Evolutionary conservation across 352 stramenopile genomes (phyloP).

Genomic region (Phytophthora ohioensis): DNA sequence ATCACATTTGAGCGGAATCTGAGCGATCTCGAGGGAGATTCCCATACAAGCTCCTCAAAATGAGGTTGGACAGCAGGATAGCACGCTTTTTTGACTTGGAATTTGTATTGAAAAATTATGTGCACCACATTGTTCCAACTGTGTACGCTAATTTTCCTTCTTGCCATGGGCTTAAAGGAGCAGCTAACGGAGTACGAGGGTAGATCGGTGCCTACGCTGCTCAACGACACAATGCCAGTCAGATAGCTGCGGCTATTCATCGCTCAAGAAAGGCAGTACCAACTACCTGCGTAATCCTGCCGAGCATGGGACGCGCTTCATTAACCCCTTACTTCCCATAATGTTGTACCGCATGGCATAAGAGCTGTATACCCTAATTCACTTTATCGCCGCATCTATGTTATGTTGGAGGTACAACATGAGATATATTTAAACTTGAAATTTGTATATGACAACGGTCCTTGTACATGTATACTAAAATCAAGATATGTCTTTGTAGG

Average conservation of each 20-base stretch:
- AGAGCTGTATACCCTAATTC: neutral
- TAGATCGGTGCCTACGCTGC: neutral
- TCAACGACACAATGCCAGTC: neutral
- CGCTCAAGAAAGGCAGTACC: neutral
- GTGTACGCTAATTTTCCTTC: neutral
- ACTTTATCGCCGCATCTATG: too few relatives aligned
- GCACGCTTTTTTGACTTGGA: neutral
- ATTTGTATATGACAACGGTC: conserved; percentile 4
- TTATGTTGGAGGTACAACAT: too few relatives aligned
- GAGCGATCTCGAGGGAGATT: neutral
- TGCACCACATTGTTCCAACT: neutral
- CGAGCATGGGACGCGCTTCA: neutral
- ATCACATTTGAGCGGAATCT: neutral
- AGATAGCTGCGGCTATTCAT: neutral
- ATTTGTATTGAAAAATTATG: neutral
- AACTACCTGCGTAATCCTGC: conserved; percentile 8
- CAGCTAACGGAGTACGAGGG: neutral
- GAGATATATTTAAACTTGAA: neutral
- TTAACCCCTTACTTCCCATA: too few relatives aligned
- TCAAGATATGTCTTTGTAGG: neutral
- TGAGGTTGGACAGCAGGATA: conserved; percentile 2
- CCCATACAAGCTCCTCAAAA: neutral
- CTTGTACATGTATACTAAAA: conserved; percentile 1
- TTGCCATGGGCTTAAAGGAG: conserved; percentile 2
- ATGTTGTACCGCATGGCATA: conserved; percentile 17